phyloP scores from a whole-genome alignment of 371 early-diverging fungal genomes.

The Lichtheimia ornata region DNA sequence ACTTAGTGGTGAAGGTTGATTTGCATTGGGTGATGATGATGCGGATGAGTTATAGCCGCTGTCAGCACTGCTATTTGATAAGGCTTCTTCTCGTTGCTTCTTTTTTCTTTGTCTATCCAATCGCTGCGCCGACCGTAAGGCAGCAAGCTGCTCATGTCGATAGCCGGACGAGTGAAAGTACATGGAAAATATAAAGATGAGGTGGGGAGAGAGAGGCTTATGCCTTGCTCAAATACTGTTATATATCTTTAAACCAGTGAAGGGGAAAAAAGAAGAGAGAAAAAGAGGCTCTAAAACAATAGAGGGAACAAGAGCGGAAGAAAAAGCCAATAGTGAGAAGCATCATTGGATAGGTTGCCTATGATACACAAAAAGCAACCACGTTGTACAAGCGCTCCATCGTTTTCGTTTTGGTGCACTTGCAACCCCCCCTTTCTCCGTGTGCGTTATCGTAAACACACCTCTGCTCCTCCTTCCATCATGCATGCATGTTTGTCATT shows the following conservation, averaged over 20 bases:
- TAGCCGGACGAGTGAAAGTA: constrained; percentile 44
- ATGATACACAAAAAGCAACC: constrained; percentile 3
- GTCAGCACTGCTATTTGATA: constrained; percentile 39
- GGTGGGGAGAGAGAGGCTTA: not conserved
- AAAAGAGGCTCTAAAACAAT: constrained; percentile 11
- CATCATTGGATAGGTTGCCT: constrained; percentile 2
- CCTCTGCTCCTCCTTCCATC: not conserved
- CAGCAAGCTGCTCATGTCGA: constrained; percentile 39
- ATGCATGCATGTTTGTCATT: not conserved
- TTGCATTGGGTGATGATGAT: constrained; percentile 28
- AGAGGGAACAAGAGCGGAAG: constrained; percentile 13
- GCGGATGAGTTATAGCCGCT: constrained; percentile 46
- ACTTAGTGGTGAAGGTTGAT: constrained; percentile 15
- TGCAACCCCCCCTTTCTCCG: constrained; percentile 1
- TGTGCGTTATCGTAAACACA: not conserved
- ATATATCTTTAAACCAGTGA: not conserved
- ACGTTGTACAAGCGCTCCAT: not conserved
- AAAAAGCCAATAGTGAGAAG: constrained; percentile 1
- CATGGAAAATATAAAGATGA: constrained; percentile 9
- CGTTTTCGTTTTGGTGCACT: not conserved
- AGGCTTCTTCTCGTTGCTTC: constrained; percentile 26
- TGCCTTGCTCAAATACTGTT: not conserved
- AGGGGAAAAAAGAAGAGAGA: constrained; percentile 12
- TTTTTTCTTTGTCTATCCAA: constrained; percentile 18
- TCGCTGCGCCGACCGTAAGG: constrained; percentile 19